Percentiles rank a stretch among this genome's conserved stretches.
Evolutionary conservation across 768 basidiomycete genomes (phyloP).

Genomic region (Tylopilus cervinicoccineus): DNA sequence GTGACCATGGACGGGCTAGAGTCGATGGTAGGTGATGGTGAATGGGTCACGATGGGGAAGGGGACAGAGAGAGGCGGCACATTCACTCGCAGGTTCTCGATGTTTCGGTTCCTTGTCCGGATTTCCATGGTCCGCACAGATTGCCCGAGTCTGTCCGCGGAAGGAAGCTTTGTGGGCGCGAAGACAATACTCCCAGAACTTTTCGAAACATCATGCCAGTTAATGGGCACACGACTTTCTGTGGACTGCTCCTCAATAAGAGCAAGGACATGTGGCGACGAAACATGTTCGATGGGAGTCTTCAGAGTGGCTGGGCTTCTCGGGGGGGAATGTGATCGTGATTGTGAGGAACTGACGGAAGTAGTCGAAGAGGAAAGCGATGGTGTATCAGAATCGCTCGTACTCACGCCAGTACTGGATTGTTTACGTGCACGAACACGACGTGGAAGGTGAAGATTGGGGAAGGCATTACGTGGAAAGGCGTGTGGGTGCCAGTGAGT

Average conservation of each 20-base stretch:
- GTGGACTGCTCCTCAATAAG: constrained; percentile 37
- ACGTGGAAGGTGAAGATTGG: constrained; percentile 33
- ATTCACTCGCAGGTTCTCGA: constrained; percentile 29
- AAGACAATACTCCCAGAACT: constrained; percentile 23
- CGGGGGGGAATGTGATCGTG: constrained; percentile 31
- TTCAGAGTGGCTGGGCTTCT: constrained; percentile 30
- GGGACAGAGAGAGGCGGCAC: constrained; percentile 19
- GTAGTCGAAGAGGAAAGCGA: constrained; percentile 41
- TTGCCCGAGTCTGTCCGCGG: constrained; percentile 20
- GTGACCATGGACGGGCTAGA: background rate
- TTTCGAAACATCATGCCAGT: constrained; percentile 12
- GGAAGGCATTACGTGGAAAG: constrained; percentile 16
- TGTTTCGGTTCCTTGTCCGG: constrained; percentile 25
- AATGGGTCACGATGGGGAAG: constrained; percentile 16
- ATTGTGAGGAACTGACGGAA: constrained; percentile 37
- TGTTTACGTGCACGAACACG: constrained; percentile 27
- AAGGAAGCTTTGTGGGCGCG: constrained; percentile 13
- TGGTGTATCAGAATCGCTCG: constrained; percentile 44
- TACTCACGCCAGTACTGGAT: constrained; percentile 27
- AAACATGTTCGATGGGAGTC: constrained; percentile 31
- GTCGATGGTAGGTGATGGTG: constrained; percentile 14
- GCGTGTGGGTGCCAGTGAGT: constrained; percentile 22
- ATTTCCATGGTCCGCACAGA: constrained; percentile 1
- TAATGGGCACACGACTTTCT: constrained; percentile 15
- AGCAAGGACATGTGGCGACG: constrained; percentile 25